Evolutionary conservation across 768 basidiomycete species (phyloP).

Genomic region (Lentinus brumalis): DNA sequence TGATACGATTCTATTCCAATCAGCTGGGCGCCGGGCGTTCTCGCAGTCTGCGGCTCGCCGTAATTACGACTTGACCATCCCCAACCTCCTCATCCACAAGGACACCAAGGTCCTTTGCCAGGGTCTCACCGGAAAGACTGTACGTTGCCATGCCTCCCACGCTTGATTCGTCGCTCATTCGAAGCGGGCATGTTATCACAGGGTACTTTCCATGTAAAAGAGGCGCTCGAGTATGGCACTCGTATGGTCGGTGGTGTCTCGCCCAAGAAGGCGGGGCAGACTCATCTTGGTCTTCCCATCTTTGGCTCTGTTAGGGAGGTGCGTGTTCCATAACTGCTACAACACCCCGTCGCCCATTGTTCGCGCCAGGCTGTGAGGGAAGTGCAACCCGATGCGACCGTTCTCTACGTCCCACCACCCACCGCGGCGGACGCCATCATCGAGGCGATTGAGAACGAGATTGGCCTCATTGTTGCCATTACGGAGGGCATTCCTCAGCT

Average conservation of each 20-base stretch:
- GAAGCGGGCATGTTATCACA: slow-evolving; percentile 28
- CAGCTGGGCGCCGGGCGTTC: slow-evolving; percentile 78
- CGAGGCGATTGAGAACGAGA: slow-evolving; percentile 98
- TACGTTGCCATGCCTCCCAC: slow-evolving; percentile 29
- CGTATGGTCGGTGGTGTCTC: slow-evolving; percentile 98
- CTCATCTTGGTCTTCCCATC: slow-evolving; percentile 92
- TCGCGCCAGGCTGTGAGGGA: slow-evolving; percentile 76
- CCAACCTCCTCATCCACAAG: slow-evolving; percentile 90
- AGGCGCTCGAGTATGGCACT: slow-evolving; percentile 93
- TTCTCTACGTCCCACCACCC: slow-evolving; percentile 98
- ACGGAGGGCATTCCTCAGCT: slow-evolving; percentile 98
- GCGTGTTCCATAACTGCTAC: neutral
- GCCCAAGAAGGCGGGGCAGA: slow-evolving; percentile 94
- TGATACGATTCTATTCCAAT: slow-evolving; percentile 1
- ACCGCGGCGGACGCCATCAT: slow-evolving; percentile 95
- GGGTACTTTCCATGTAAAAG: slow-evolving; percentile 96
- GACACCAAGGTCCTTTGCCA: slow-evolving; percentile 94
- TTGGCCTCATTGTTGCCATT: slow-evolving; percentile 95
- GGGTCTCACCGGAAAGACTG: slow-evolving; percentile 95
- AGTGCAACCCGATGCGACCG: slow-evolving; percentile 87
- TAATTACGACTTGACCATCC: slow-evolving; percentile 86
- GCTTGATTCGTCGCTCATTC: neutral
- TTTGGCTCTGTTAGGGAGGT: slow-evolving; percentile 93
- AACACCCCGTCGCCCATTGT: slow-evolving; percentile 20
- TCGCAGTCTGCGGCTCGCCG: slow-evolving; percentile 72